Evolutionary conservation across 164 flowering plant species (phyloP), one percentile per base, ranked within the genome.

Genomic region (Litsea cubeba): DNA sequence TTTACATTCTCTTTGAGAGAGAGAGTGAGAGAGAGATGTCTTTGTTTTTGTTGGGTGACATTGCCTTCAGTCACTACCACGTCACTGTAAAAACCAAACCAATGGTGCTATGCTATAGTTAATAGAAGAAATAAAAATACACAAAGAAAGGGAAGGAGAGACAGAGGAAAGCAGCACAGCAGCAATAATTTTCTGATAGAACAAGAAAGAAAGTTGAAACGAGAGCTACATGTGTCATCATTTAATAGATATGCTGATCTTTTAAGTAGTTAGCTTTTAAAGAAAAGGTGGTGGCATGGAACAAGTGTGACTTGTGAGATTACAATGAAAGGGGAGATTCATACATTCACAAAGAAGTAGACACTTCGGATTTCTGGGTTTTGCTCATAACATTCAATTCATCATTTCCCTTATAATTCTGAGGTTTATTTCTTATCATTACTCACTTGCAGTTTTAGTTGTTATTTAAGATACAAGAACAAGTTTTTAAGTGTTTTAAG

Each of bases 381-480:
- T 72, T 71, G 30, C 68, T 67, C 50, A 32, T 51, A 72, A 49
- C 80, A 78, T 79, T 80, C 65, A 76, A 68, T 73, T 82, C 74
- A 69, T 72, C 80, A 73, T 54, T 73, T 67, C 80, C 62, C 63
- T 72, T 25, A 54, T 4, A 40, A 20, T 73, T 81, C 70, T 72
- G 66, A 71, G 70, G 40, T 18, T 65, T 71, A 12, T n/a, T 35
- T 54, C 20, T 54, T 54, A 15, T 15, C 17, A 20, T 20, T 15
- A 20, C n/a, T 20, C 17, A 54, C n/a, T 54, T 15, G 60, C n/a
- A 1, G 17, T 54, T 54, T 15, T 54, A 14, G 18, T 17, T 54
- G 60, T 54, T 54, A 54, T 54, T n/a, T 54, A 54, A 54, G 32
- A 14, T 68, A 67, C 70, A 69, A 68, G 65, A 72, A 67, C 58